These are phyloP conservation scores for Pythium guiyangense DNA, from an alignment of 352 stramenopile genomes.

Conservation along the genomic window DNA sequence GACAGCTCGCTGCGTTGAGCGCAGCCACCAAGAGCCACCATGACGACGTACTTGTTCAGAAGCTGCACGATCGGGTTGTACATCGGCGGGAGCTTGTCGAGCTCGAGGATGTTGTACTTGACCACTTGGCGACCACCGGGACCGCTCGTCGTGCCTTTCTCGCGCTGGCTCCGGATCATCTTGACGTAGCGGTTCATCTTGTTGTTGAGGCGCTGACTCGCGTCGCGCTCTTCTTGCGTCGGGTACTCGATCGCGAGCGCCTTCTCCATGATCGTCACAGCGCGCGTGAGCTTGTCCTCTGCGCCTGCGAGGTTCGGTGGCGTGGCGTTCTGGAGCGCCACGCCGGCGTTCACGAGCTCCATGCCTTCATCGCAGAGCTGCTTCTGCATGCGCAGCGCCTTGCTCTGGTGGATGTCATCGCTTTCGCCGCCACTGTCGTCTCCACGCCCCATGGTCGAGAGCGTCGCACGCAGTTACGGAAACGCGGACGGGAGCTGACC, in stretches of 20 bases:
- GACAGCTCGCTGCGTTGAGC: background rate
- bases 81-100: constrained; percentile 54
- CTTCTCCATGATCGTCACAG: constrained; percentile 72
- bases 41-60: constrained; percentile 43
- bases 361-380: constrained; percentile 78
- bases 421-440: constrained; percentile 47
- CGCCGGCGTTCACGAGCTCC: constrained; percentile 76
- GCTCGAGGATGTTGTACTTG: constrained; percentile 75
- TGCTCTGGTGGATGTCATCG: constrained; percentile 58
- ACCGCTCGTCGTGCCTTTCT: constrained; percentile 35
- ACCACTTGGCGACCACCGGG: constrained; percentile 22
- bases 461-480: background rate
- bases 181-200: constrained; percentile 88
- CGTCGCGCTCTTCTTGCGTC: constrained; percentile 66
- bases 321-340: constrained; percentile 69
- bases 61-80: constrained; percentile 63
- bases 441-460: constrained; percentile 11
- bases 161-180: constrained; percentile 80
- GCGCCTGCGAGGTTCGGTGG: constrained; percentile 46
- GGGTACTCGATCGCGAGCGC: constrained; percentile 74
- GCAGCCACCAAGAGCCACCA: constrained; percentile 2
- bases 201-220: constrained; percentile 64
- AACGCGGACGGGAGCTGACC: too few species aligned
- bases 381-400: constrained; percentile 65
- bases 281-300: constrained; percentile 59